Base-by-base conservation (phyloP, 805 yeast species). In the Monosporozyma unispora region DNA sequence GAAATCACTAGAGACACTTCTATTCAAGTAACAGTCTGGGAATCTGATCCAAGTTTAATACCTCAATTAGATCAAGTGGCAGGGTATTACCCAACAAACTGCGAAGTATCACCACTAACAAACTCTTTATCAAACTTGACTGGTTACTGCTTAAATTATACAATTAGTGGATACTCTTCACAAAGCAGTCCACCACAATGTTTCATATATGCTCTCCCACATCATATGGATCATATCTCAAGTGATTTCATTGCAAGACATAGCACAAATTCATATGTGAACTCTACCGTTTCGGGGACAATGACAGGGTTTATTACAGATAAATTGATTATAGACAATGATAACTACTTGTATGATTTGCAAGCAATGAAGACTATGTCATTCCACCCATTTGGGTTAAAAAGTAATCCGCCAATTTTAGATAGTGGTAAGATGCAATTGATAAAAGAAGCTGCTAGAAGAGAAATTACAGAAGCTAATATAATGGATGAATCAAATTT, bases 191-290 rank as follows among this genome's bases (percentile, higher is more conserved):
- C 42, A 39, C 42, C 42, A 12, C 42, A 39, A 39, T 39, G 27
- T 1, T 62, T 83, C 23, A 63, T 83, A 35, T 84, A 77, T 61
- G 87, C 87, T 4, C 70, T 83, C 27, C 87, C 90, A 12, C 93
- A 84, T 63, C 87, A 82, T 55, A 72, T 71, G 29, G 63, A 63
- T 1, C 66, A 79, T 3, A 72, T 81, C 52, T 63, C 69, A 18
- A 45, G 62, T 1, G 52, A 63, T 3, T 69, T 48, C 12, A 19
- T 37, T 3, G 21, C 40, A 2, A 25, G 9, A 11, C 21, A 31
- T 29, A 22, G 38, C 10, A 44, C 23, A 4, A 43, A 45, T 21
- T 56, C 64, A 1, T 56, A 51, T 1, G 57, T 79, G 44, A 74
- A 72, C 48, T 76, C 86, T 0, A 73, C 81, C 6, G 73, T 76